Evolutionary conservation across 768 basidiomycete genomes (phyloP).

Genomic region (Russula vinacea): DNA sequence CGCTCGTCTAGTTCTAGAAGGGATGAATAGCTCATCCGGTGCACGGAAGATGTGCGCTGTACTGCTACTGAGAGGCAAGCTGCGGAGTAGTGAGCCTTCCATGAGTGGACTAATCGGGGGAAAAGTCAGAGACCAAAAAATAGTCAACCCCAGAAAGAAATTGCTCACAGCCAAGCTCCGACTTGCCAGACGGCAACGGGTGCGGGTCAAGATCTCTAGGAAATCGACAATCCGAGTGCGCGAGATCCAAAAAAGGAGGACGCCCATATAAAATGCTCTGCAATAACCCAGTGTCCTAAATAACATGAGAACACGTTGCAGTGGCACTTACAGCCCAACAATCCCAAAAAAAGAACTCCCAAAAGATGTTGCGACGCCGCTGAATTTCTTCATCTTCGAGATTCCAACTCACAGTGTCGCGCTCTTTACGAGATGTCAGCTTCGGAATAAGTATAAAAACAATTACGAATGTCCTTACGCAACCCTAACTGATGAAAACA

Average conservation of each 20-base stretch:
- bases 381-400: slow-evolving; percentile 46
- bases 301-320: neutral
- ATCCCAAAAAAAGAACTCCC: slow-evolving; percentile 53
- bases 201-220: slow-evolving; percentile 45
- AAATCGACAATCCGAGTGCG: slow-evolving; percentile 51
- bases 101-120: slow-evolving; percentile 33
- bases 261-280: slow-evolving; percentile 52
- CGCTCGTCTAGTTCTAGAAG: slow-evolving; percentile 50
- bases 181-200: slow-evolving; percentile 37
- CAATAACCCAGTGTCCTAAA: neutral
- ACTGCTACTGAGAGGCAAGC: slow-evolving; percentile 46
- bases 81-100: slow-evolving; percentile 47
- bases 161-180: slow-evolving; percentile 46
- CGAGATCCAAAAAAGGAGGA: slow-evolving; percentile 46
- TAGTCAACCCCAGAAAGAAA: neutral
- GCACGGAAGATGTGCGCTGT: slow-evolving; percentile 43
- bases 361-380: slow-evolving; percentile 47
- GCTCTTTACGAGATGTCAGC: slow-evolving; percentile 39
- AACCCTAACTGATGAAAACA: slow-evolving; percentile 46
- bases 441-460: neutral
- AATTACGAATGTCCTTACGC: slow-evolving; percentile 39
- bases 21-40: slow-evolving; percentile 42
- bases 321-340: slow-evolving; percentile 38
- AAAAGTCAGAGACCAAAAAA: neutral
- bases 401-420: slow-evolving; percentile 50